A percentile compares a stretch with the other conserved stretches of the same genome.
phyloP scores from a whole-genome alignment of 2,329 filamentous ascomycete species.

The Sporothrix luriei region DNA sequence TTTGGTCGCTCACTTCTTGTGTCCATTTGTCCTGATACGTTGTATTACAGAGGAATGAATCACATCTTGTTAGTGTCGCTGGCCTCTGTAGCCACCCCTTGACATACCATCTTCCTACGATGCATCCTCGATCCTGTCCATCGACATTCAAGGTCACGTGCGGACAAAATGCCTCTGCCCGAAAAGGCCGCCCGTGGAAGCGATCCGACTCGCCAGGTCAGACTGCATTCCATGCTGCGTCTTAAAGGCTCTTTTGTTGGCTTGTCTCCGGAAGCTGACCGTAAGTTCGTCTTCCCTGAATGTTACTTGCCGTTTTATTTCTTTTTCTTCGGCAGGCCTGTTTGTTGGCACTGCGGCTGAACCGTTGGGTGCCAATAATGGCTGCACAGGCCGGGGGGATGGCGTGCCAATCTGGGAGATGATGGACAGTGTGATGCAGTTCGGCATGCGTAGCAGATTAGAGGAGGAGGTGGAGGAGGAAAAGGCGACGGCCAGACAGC shows the following conservation, averaged over 20 bases:
- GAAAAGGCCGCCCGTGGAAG: slow-evolving; percentile 8
- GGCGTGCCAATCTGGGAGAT: slow-evolving; percentile 17
- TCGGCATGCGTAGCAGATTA: background rate
- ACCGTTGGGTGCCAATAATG: slow-evolving; percentile 16
- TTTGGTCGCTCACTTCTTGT: too few species aligned
- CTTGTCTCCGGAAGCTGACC: background rate
- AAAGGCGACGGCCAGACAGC: background rate
- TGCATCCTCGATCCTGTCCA: background rate
- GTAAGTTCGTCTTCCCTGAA: background rate
- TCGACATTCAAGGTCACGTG: slow-evolving; percentile 22
- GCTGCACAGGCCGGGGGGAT: slow-evolving; percentile 1
- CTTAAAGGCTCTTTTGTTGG: background rate
- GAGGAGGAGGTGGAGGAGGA: background rate
- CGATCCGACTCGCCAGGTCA: background rate
- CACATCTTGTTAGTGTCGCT: too few species aligned
- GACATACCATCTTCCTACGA: background rate
- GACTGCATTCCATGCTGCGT: background rate
- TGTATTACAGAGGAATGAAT: too few species aligned
- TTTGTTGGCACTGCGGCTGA: background rate
- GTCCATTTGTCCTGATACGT: too few species aligned
- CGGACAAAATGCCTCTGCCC: background rate
- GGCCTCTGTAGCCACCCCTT: background rate
- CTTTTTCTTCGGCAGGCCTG: slow-evolving; percentile 13
- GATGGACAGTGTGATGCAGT: background rate
- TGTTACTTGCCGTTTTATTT: background rate